Conservation (phyloP, 305 asterid genomes). For the Solanum aculeatissimum region DNA sequence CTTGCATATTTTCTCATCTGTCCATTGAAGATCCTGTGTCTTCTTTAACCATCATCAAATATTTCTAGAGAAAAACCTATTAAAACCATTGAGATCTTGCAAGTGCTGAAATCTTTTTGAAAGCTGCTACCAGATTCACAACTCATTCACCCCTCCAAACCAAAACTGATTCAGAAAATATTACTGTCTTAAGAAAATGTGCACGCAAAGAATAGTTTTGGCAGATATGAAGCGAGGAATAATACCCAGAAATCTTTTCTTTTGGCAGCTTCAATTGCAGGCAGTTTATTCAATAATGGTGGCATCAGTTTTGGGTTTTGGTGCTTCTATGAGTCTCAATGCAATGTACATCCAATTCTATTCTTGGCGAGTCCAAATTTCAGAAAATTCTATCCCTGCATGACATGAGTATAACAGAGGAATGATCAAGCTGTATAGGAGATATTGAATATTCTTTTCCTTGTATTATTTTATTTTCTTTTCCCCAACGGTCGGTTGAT, state of each 20-base stretch:
- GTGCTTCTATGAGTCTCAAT: slow-evolving; percentile 41
- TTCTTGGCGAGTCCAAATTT: slow-evolving; percentile 31
- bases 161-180: neutral
- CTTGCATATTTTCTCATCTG: neutral
- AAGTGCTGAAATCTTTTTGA: neutral
- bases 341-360: slow-evolving; percentile 28
- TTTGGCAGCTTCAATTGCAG: slow-evolving; percentile 44
- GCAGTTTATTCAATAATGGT: slow-evolving; percentile 50
- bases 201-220: neutral
- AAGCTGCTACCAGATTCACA: neutral
- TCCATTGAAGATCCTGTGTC: neutral
- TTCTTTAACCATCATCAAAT: neutral
- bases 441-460: neutral
- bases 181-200: neutral
- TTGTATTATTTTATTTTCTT: neutral
- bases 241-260: neutral
- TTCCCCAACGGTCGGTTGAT: neutral
- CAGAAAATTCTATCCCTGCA: slow-evolving; percentile 26
- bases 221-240: neutral
- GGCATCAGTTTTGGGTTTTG: slow-evolving; percentile 58
- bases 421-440: neutral
- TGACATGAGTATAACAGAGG: slow-evolving; percentile 13
- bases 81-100: neutral
- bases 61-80: neutral
- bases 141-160: neutral